phyloP scores from a whole-genome alignment of 208 protist species.

The Trypanosoma boissoni region DNA sequence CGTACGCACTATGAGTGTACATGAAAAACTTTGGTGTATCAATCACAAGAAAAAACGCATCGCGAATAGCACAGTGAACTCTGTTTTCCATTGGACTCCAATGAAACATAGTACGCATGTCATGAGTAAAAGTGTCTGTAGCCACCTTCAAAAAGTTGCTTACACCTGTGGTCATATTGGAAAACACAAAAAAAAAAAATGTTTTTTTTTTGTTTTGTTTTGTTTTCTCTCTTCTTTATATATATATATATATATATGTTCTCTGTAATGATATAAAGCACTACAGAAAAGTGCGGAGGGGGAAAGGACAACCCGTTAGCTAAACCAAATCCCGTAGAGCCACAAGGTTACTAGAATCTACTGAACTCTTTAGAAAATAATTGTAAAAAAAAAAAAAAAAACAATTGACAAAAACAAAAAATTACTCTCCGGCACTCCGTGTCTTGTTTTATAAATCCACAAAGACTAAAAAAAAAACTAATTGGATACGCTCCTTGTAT shows the following conservation, averaged over 20 bases:
- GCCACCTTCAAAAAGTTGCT: slow-evolving; percentile 30
- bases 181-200: slow-evolving; percentile 1
- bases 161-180: slow-evolving; percentile 8
- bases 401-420: too few relatives aligned
- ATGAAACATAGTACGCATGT: slow-evolving; percentile 36
- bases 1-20: slow-evolving; percentile 77
- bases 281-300: too few relatives aligned
- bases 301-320: too few relatives aligned
- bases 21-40: slow-evolving; percentile 68
- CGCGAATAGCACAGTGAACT: slow-evolving; percentile 65
- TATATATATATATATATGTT: not conserved
- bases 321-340: too few relatives aligned
- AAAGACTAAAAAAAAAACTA: too few relatives aligned
- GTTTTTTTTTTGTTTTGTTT: slow-evolving; percentile 13
- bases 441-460: too few relatives aligned
- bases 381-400: too few relatives aligned
- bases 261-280: not conserved
- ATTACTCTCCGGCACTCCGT: too few relatives aligned
- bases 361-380: too few relatives aligned
- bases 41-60: slow-evolving; percentile 60
- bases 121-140: slow-evolving; percentile 36
- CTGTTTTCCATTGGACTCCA: slow-evolving; percentile 68
- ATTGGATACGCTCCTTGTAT: too few relatives aligned
- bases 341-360: too few relatives aligned
- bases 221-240: not conserved